A percentile compares a stretch with the other conserved stretches of the same genome.
Evolutionary conservation across 495 filamentous ascomycete genomes (phyloP).

Genomic region (Aspergillus saccharolyticus): DNA sequence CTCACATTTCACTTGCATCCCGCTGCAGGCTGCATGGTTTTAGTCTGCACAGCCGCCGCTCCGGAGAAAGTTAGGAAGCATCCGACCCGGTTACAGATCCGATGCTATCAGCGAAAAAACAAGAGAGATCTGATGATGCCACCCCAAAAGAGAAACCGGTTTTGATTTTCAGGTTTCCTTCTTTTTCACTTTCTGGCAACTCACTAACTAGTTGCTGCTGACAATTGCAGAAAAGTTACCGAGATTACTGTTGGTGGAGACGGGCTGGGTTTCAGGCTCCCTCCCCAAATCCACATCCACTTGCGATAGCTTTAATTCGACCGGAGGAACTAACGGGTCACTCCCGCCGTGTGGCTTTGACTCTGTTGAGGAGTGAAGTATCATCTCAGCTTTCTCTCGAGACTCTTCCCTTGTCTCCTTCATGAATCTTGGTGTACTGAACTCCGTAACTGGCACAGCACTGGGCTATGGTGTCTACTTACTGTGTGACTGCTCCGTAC

Average conservation of each 20-base stretch:
- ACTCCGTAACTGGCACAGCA: too few species aligned
- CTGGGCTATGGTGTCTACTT: too few species aligned
- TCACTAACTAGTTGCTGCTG: too few species aligned
- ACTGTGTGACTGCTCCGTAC: too few species aligned
- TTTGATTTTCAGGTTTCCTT: neutral
- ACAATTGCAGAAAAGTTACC: too few species aligned
- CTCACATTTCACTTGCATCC: neutral
- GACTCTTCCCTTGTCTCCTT: too few species aligned
- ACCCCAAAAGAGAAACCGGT: neutral
- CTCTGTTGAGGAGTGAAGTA: neutral
- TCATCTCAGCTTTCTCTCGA: neutral
- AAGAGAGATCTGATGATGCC: neutral
- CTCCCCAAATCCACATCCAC: neutral
- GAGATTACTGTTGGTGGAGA: neutral
- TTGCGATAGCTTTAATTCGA: neutral
- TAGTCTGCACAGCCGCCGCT: neutral
- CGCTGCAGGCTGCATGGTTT: neutral
- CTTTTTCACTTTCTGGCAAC: too few species aligned
- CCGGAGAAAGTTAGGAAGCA: neutral
- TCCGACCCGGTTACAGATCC: neutral
- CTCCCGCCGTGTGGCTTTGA: neutral
- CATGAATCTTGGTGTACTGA: too few species aligned
- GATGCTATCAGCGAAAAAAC: too few species aligned
- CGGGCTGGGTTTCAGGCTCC: neutral
- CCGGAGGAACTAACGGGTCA: neutral